Evolutionary conservation across 2,329 filamentous ascomycete species (phyloP).

Genomic region (Colletotrichum chrysophilum): DNA sequence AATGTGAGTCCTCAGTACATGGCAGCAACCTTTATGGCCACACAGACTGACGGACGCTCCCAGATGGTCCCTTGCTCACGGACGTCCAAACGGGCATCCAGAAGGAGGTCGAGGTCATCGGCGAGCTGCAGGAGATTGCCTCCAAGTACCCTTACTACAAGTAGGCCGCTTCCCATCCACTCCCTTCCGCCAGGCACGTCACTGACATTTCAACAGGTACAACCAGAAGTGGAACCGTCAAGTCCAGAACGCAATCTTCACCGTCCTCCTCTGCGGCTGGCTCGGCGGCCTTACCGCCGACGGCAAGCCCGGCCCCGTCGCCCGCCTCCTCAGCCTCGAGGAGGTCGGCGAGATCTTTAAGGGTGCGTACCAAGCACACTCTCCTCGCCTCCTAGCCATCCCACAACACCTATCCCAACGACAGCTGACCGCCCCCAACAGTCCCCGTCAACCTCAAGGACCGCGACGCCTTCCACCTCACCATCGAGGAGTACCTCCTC

Average conservation of each 20-base stretch:
- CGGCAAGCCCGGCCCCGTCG: conserved; percentile 58
- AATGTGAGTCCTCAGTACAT: conserved; percentile 43
- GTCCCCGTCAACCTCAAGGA: conserved; percentile 93
- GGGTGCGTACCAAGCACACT: conserved; percentile 51
- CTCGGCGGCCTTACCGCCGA: conserved; percentile 73
- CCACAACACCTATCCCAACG: background rate
- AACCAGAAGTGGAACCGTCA: conserved; percentile 86
- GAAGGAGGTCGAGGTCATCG: conserved; percentile 73
- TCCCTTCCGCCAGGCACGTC: background rate
- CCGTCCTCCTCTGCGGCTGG: conserved; percentile 69
- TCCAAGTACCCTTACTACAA: conserved; percentile 97
- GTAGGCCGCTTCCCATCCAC: conserved; percentile 44
- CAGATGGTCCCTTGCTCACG: conserved; percentile 72
- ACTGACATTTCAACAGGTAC: conserved; percentile 55
- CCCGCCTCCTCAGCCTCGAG: conserved; percentile 82
- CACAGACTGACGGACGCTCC: conserved; percentile 72
- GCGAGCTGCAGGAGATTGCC: conserved; percentile 73
- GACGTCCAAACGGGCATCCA: conserved; percentile 75
- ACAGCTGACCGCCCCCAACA: conserved; percentile 33
- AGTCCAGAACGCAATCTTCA: conserved; percentile 77
- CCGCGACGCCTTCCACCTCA: conserved; percentile 89
- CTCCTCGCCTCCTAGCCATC: background rate
- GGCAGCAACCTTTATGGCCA: background rate
- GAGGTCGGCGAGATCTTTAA: conserved; percentile 81
- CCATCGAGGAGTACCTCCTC: conserved; percentile 95